Base-by-base conservation (phyloP, 495 filamentous ascomycete species). In the Neurospora terricola region DNA sequence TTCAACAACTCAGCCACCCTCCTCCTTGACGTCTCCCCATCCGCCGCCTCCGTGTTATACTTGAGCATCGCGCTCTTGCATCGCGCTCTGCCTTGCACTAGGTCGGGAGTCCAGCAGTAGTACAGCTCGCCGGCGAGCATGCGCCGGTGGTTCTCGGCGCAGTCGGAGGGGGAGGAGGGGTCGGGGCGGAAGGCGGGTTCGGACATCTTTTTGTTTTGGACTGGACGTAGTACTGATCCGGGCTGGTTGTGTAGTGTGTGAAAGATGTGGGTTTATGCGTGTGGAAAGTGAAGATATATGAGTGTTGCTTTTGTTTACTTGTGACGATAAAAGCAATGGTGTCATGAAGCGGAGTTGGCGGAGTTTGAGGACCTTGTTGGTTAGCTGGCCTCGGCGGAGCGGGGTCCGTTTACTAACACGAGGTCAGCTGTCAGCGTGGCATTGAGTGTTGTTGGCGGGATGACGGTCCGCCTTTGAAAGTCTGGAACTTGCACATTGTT, bases 1-100 rank as follows among this genome's bases (percentile, higher is more conserved):
- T 87, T 89, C 88, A 88, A 94, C n/a, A 94, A 80, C 74, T 91
- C 88, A 0, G 91, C 84, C 40, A 88, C 78, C 59, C 81, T 81
- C 69, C 92, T 83, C 38, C 91, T 83, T 0, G 88, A 76, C 2
- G 87, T 82, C 4, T 90, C 87, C 0, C 86, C 86, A 11, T 38
- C 43, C 5, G 86, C 83, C 34, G 82, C 84, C 8, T 70, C 48
- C 21, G 54, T 23, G 80, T 93, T 96, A 82, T 89, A 93, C 2
- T 83, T 83, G 38, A 83, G 78, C 77, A 84, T 89, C 2, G 91
- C 91, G 16, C 79, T 76, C 42, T 84, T 83, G 78, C 91, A 92
- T 18, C 88, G 83, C 10, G 79, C 75, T 3, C 93, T 88, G 16
- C 85, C 91, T 2, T 84, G 85, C 5, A 77, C 75, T 3, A 90